Conservation (phyloP, 192 early-diverging fungal genomes). For the Coemansia sp. region DNA sequence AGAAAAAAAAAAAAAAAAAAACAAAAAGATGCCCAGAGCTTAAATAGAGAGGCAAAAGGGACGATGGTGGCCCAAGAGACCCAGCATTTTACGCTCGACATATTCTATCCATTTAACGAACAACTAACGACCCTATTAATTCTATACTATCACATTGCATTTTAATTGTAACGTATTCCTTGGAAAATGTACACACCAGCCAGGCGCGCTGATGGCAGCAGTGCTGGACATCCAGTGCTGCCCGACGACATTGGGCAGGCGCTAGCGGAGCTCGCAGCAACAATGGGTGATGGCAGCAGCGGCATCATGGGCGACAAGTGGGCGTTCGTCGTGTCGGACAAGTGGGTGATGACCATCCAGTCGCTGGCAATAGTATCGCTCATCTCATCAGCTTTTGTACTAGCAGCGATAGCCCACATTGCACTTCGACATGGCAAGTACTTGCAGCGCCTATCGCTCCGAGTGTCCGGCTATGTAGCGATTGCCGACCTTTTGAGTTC, state of each 20-base stretch:
- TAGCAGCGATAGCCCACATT: constrained; percentile 11
- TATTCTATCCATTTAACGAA: background rate
- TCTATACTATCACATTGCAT: background rate
- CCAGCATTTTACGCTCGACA: background rate
- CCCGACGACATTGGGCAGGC: background rate
- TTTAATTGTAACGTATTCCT: background rate
- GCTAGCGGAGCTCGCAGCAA: background rate
- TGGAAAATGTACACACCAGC: background rate
- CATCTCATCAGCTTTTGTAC: constrained; percentile 15
- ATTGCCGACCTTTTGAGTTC: constrained; percentile 18
- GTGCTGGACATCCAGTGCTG: background rate
- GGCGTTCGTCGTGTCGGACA: constrained; percentile 32
- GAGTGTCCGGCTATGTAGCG: constrained; percentile 34
- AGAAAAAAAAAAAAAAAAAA: no score
- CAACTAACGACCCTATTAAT: background rate
- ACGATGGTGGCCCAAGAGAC: background rate
- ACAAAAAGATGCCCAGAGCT: background rate
- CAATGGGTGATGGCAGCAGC: background rate
- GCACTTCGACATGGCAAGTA: constrained; percentile 17
- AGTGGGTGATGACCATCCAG: constrained; percentile 25
- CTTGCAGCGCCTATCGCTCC: constrained; percentile 33
- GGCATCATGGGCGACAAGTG: constrained; percentile 10
- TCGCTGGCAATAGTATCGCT: constrained; percentile 30
- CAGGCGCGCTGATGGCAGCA: background rate
- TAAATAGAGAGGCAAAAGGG: background rate